These are phyloP conservation scores for Penicillium italicum DNA, from an alignment of 2,329 filamentous ascomycete species.

Conservation along the genomic window DNA sequence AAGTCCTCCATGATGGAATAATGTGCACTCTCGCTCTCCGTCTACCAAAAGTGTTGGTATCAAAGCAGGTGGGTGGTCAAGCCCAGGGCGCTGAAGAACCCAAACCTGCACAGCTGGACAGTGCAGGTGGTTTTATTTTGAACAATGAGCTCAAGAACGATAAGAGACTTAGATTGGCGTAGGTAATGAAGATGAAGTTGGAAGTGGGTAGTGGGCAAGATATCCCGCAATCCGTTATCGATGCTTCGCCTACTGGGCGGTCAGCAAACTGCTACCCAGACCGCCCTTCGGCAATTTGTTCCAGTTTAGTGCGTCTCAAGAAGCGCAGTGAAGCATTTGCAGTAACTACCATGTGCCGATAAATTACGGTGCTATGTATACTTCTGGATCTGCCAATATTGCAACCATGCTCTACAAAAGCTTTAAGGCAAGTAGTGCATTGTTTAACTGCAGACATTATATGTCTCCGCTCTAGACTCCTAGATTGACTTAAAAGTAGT, in stretches of 20 bases:
- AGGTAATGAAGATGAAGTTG: not conserved
- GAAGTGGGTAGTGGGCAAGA: not conserved
- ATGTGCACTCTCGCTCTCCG: not conserved
- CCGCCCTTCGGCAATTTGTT: conserved; percentile 1
- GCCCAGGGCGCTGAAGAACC: conserved; percentile 16
- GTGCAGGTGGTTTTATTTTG: not conserved
- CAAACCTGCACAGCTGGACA: conserved; percentile 6
- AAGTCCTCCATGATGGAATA: conserved; percentile 79
- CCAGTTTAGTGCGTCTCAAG: too few relatives aligned
- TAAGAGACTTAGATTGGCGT: not conserved
- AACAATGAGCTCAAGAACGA: not conserved
- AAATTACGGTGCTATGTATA: too few relatives aligned
- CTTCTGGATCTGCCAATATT: too few relatives aligned
- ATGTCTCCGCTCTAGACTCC: too few relatives aligned
- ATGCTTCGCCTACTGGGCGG: too few relatives aligned
- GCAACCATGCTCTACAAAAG: too few relatives aligned
- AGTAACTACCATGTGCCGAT: too few relatives aligned
- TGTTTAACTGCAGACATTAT: too few relatives aligned
- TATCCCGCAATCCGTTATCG: conserved; percentile 8
- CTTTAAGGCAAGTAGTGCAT: too few relatives aligned
- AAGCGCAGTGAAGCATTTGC: too few relatives aligned
- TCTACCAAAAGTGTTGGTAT: conserved; percentile 12
- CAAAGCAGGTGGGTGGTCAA: conserved; percentile 18
- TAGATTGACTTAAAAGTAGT: too few relatives aligned
- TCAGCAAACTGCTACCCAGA: conserved; percentile 2